Evolutionary conservation across 768 basidiomycete genomes (phyloP).

Genomic region (Butyriboletus loyo): DNA sequence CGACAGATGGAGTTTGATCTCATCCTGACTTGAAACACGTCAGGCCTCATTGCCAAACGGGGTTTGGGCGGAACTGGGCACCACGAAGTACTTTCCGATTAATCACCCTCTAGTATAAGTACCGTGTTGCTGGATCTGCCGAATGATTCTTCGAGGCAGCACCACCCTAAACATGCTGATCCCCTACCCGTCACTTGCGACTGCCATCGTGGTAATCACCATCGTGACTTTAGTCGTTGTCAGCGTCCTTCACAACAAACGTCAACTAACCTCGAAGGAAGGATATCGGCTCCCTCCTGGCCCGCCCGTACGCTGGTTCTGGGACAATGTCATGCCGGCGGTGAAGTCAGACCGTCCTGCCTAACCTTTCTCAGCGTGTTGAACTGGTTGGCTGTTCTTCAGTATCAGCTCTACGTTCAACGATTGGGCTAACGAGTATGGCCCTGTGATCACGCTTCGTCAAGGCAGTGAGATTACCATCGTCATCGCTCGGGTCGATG

Average conservation of each 20-base stretch:
- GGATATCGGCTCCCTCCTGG: constrained; percentile 16
- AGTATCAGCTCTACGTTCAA: constrained; percentile 36
- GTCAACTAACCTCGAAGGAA: constrained; percentile 1
- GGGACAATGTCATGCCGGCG: constrained; percentile 4
- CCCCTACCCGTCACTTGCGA: neutral
- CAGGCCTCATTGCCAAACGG: no score
- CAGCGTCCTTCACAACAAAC: neutral
- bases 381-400: neutral
- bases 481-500: constrained; percentile 18
- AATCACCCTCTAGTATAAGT: no score
- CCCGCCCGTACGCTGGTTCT: constrained; percentile 8
- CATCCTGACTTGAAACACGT: no score
- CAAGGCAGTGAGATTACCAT: constrained; percentile 36
- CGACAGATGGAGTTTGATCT: no score
- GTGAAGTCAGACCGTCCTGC: constrained; percentile 5
- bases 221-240: neutral
- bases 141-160: neutral
- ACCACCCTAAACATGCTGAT: neutral
- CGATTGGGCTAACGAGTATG: constrained; percentile 54
- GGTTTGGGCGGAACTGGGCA: no score
- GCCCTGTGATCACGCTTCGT: constrained; percentile 54
- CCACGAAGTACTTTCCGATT: no score
- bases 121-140: neutral
- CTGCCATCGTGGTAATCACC: neutral
- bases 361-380: neutral